A percentile compares a stretch with the other conserved stretches of the same genome.
Evolutionary conservation across 129 eudicot species (phyloP).

Genomic region (Logfia minima): DNA sequence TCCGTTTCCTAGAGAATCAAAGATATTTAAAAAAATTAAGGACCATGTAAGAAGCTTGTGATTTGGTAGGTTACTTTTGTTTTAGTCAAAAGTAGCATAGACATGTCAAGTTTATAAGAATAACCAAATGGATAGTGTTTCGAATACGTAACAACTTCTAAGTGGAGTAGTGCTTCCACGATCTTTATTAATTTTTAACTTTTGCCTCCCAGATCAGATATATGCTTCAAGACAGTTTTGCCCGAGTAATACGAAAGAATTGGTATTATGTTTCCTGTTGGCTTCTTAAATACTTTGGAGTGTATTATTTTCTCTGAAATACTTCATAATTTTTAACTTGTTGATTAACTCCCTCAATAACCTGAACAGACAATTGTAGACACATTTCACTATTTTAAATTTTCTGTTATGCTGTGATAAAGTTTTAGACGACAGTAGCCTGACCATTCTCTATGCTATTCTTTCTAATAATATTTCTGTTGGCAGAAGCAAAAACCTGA

Average conservation of each 20-base stretch:
- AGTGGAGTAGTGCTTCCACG: neutral
- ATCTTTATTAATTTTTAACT: neutral
- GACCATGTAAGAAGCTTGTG: neutral
- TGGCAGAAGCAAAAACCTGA: conserved; percentile 75
- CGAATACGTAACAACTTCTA: neutral
- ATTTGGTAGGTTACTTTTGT: neutral
- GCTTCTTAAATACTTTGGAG: neutral
- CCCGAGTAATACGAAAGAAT: neutral
- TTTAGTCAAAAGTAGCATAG: neutral
- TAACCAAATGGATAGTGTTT: neutral
- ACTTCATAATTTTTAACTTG: neutral
- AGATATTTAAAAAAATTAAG: neutral
- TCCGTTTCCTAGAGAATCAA: neutral
- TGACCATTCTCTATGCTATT: conserved; percentile 13
- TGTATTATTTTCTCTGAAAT: neutral
- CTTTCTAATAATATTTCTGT: conserved; percentile 12
- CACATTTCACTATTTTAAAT: neutral
- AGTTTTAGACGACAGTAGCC: conserved; percentile 4
- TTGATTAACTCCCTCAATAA: conserved; percentile 6
- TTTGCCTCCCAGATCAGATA: neutral
- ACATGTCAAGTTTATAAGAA: neutral
- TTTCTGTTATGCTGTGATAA: conserved; percentile 7
- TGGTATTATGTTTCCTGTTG: neutral
- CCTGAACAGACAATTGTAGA: neutral
- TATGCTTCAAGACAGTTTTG: neutral